phyloP scores from a whole-genome alignment of 495 filamentous ascomycete genomes.

The Endocarpon pusillum region DNA sequence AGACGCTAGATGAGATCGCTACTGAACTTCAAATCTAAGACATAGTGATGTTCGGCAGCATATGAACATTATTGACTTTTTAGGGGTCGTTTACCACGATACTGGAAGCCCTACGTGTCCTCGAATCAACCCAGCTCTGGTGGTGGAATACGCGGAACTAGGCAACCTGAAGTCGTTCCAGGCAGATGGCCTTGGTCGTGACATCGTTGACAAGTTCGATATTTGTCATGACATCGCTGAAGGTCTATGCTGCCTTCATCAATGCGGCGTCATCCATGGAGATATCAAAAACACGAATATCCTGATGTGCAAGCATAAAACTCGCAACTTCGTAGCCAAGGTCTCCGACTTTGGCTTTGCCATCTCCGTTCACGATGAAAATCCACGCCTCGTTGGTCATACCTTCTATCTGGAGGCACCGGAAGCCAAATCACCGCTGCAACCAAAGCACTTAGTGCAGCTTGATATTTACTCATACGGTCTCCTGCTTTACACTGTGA shows the following conservation, averaged over 20 bases:
- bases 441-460: not conserved
- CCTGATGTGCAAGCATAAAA: not conserved
- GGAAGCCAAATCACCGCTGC: not conserved
- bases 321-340: not conserved
- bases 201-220: no score
- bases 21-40: not conserved
- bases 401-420: not conserved
- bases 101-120: no score
- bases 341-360: not conserved
- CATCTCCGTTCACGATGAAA: no score
- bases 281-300: not conserved
- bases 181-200: no score
- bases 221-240: not conserved
- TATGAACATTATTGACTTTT: not conserved
- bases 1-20: not conserved
- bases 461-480: not conserved
- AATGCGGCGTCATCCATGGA: not conserved
- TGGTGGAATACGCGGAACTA: no score
- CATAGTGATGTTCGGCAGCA: not conserved
- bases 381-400: not conserved
- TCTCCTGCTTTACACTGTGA: not conserved
- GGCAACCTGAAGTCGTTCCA: no score
- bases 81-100: not conserved
- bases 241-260: not conserved
- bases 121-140: no score